phyloP scores from a whole-genome alignment of 805 yeast genomes.

The Candida stauntonica region DNA sequence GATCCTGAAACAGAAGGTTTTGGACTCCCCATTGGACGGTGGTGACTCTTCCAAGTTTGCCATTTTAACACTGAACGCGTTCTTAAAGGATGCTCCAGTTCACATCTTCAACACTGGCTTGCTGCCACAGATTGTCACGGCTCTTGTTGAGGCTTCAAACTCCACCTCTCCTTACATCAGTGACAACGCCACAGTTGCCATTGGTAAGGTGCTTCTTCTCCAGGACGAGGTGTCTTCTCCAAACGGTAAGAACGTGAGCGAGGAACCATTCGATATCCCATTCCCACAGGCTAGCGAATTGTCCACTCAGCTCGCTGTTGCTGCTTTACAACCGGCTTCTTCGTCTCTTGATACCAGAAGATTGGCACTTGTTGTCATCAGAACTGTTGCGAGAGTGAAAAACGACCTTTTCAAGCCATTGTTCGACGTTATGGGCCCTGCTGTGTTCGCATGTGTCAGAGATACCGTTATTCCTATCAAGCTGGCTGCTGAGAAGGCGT shows the following conservation, averaged over 20 bases:
- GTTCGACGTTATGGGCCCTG: conserved; percentile 56
- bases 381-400: conserved; percentile 69
- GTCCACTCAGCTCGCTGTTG: conserved; percentile 45
- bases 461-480: conserved; percentile 89
- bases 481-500: conserved; percentile 91
- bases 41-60: conserved; percentile 55
- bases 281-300: conserved; percentile 39
- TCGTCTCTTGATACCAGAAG: conserved; percentile 76
- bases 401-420: conserved; percentile 49
- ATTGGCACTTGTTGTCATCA: conserved; percentile 64
- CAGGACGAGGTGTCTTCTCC: conserved; percentile 39
- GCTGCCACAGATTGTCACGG: conserved; percentile 43
- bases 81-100: conserved; percentile 70
- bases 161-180: conserved; percentile 46
- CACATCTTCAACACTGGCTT: conserved; percentile 54
- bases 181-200: conserved; percentile 74
- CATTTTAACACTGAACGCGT: conserved; percentile 70
- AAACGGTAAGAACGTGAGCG: conserved; percentile 25
- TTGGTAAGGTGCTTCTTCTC: conserved; percentile 71
- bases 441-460: conserved; percentile 77
- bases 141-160: conserved; percentile 42
- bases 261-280: conserved; percentile 36
- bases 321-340: conserved; percentile 49
- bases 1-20: conserved; percentile 56
- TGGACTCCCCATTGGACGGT: conserved; percentile 39